Base-by-base conservation (phyloP, 495 filamentous ascomycete genomes). In the Podospora australis region DNA sequence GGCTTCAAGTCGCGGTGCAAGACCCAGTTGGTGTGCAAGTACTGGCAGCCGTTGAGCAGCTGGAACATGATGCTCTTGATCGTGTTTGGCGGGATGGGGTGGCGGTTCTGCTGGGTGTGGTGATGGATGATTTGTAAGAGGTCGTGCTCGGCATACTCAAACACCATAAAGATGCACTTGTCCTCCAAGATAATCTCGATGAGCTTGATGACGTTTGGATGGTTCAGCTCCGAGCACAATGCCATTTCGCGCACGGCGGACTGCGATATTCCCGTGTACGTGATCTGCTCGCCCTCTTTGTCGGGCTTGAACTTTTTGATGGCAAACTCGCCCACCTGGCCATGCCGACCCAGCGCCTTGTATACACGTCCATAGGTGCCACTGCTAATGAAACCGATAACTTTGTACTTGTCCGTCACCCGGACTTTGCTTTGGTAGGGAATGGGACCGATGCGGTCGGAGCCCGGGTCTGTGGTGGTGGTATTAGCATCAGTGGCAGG, bases 291-390 rank as follows among this genome's bases (percentile, higher is more conserved):
- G 32, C 91, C 92, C 69, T 99, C 92, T 71, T 97, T 97, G 69
- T 99, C 92, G 29, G 92, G 92, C 71, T 99, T 99, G 82, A 99
- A 99, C 82, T 96, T 96, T 68, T 97, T 97, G 70, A 97, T 97
- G 45, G 91, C 91, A 64, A 94, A 95, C 59, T 94, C 90, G 51
- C 86, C 89, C 2, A 66, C 57, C 52, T 74, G 73, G 50, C 70
- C 73, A 67, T 90, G 82, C 56, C 83, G 84, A 54, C 87, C 85
- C 11, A 84, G 67, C 16, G 92, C 92, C 63, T 97, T 99, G 78
- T 97, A 99, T 10, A 99, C 92, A 3, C 91, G 82, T 21, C 92
- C 92, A 79, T 99, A 99, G n/a, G 92, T 99, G 29, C 92, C 92
- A 54, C 88, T 95, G 59, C 87, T 92, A 59, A 97, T 99, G 76